Percentiles rank a stretch among this genome's conserved stretches.
These are phyloP conservation scores for Malassezia psittaci DNA, from an alignment of 1,284 basidiomycete genomes.

Conservation along the genomic window DNA sequence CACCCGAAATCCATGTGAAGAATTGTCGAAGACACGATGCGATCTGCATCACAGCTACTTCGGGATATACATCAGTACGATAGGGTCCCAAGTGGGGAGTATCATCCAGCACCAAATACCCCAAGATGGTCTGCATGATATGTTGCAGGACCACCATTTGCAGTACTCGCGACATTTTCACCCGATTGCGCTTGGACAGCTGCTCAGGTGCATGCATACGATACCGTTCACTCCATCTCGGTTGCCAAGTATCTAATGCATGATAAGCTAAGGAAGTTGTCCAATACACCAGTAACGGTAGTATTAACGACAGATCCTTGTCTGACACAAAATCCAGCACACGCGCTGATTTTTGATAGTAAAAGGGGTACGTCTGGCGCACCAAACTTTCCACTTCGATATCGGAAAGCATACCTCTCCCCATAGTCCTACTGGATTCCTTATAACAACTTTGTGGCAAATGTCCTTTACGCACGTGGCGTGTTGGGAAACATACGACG, in stretches of 20 bases:
- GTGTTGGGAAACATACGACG: neutral
- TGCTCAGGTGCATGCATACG: slow-evolving; percentile 81
- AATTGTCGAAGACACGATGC: slow-evolving; percentile 6
- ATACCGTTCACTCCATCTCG: slow-evolving; percentile 71
- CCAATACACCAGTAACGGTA: slow-evolving; percentile 84
- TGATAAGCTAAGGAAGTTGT: slow-evolving; percentile 68
- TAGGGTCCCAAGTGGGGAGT: slow-evolving; percentile 1
- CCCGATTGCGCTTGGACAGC: slow-evolving; percentile 66
- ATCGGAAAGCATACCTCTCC: neutral
- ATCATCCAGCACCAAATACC: slow-evolving; percentile 60
- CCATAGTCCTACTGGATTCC: neutral
- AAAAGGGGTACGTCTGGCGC: slow-evolving; percentile 5
- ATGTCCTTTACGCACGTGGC: neutral
- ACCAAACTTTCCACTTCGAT: slow-evolving; percentile 3
- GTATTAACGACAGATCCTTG: slow-evolving; percentile 61
- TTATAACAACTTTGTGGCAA: neutral
- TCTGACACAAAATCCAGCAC: slow-evolving; percentile 55
- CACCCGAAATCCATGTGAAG: slow-evolving; percentile 51
- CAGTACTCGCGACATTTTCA: slow-evolving; percentile 62
- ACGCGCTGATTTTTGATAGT: slow-evolving; percentile 1
- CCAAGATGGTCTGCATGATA: slow-evolving; percentile 68
- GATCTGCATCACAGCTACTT: slow-evolving; percentile 33
- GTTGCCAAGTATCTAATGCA: slow-evolving; percentile 59
- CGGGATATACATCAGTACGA: slow-evolving; percentile 9
- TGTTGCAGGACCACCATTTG: slow-evolving; percentile 76